Evolutionary conservation across 768 basidiomycete species (phyloP).

Genomic region (Scleroderma bovista): DNA sequence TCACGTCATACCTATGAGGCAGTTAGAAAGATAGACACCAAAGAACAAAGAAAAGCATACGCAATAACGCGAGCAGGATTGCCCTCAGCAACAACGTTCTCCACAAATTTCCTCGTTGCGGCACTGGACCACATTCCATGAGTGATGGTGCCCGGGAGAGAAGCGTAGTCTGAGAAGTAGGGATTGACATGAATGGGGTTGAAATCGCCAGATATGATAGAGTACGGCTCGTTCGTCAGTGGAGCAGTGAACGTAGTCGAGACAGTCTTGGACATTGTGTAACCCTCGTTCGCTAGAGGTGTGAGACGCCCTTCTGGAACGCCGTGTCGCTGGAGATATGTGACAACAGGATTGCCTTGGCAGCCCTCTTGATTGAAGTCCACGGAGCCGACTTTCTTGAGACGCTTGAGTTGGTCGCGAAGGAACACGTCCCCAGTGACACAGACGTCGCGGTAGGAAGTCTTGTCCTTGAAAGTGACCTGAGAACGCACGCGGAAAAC

Average conservation of each 20-base stretch:
- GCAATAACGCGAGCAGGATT: slow-evolving; percentile 85
- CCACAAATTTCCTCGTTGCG: slow-evolving; percentile 87
- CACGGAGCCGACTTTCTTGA: slow-evolving; percentile 85
- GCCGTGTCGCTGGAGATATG: slow-evolving; percentile 92
- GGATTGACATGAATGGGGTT: slow-evolving; percentile 99
- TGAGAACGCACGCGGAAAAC: slow-evolving; percentile 88
- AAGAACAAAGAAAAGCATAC: slow-evolving; percentile 40
- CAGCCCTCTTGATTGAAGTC: slow-evolving; percentile 84
- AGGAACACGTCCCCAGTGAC: slow-evolving; percentile 85
- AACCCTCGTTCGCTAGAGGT: slow-evolving; percentile 81
- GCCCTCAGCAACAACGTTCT: slow-evolving; percentile 91
- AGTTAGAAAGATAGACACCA: not conserved
- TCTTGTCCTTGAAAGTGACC: slow-evolving; percentile 88
- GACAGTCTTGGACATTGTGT: slow-evolving; percentile 65
- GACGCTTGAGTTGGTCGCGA: slow-evolving; percentile 80
- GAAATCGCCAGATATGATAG: slow-evolving; percentile 93
- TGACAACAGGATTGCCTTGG: slow-evolving; percentile 88
- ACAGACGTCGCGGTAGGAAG: slow-evolving; percentile 71
- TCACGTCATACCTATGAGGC: slow-evolving; percentile 71
- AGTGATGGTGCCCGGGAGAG: slow-evolving; percentile 93
- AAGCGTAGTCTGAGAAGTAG: slow-evolving; percentile 92
- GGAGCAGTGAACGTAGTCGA: slow-evolving; percentile 75
- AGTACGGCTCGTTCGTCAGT: slow-evolving; percentile 92
- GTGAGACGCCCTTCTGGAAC: slow-evolving; percentile 67
- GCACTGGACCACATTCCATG: slow-evolving; percentile 98